These are phyloP conservation scores for Fallopia convolvulus DNA, from an alignment of 148 eudicot species.

Conservation along the genomic window DNA sequence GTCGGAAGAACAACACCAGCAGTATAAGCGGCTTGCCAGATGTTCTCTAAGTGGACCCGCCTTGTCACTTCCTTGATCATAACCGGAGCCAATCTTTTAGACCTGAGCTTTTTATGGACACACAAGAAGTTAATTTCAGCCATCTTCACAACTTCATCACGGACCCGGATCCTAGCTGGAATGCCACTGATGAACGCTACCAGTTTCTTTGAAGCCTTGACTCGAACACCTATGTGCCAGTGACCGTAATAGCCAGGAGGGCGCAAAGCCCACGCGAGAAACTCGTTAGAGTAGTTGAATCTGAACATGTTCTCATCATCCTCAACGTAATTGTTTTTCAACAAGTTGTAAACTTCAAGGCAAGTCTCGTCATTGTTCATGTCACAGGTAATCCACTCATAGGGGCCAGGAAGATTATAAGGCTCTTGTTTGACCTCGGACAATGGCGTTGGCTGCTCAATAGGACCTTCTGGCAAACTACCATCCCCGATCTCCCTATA, in stretches of 20 bases:
- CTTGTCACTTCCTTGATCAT: conserved; percentile 94
- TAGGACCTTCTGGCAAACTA: conserved; percentile 59
- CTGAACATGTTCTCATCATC: conserved; percentile 94
- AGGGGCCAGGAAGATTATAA: conserved; percentile 56
- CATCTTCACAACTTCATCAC: conserved; percentile 52
- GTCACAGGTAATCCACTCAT: conserved; percentile 90
- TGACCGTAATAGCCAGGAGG: conserved; percentile 72
- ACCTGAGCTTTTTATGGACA: conserved; percentile 81
- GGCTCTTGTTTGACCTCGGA: conserved; percentile 68
- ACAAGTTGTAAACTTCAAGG: conserved; percentile 57
- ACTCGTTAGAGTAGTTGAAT: conserved; percentile 81
- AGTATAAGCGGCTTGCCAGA: conserved; percentile 95
- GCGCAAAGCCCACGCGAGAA: conserved; percentile 77
- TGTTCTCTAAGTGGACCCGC: conserved; percentile 76
- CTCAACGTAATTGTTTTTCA: conserved; percentile 79
- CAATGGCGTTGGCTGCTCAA: conserved; percentile 51
- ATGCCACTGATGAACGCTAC: conserved; percentile 83
- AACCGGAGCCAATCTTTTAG: conserved; percentile 82
- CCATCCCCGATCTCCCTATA: conserved; percentile 55
- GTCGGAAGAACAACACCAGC: conserved; percentile 90
- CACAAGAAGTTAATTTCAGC: conserved; percentile 85
- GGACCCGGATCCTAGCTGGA: conserved; percentile 70
- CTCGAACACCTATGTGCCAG: conserved; percentile 92
- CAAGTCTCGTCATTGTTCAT: conserved; percentile 71
- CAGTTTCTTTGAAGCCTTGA: conserved; percentile 60